Conservation (phyloP, 306 rosid species). For the Castanospermum australe region DNA sequence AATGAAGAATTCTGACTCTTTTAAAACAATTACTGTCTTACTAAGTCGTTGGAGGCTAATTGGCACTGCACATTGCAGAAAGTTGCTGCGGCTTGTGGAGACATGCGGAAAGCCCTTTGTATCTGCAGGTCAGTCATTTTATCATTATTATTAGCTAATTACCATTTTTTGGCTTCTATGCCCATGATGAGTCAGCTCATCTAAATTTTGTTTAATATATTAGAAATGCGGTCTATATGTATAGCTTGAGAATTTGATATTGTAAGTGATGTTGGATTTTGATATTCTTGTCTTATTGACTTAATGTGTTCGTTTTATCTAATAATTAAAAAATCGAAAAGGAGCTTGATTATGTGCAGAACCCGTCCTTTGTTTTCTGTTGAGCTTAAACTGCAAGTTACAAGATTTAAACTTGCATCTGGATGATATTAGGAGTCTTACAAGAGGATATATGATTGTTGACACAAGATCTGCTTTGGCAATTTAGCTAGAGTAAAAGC, state of each 20-base stretch:
- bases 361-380: not conserved
- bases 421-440: not conserved
- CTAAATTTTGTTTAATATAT: not conserved
- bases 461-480: not conserved
- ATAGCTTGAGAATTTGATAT: too few relatives aligned
- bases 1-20: not conserved
- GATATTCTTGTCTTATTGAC: not conserved
- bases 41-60: conserved; percentile 18
- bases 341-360: not conserved
- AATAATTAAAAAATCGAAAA: not conserved
- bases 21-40: not conserved
- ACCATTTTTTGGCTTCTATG: not conserved
- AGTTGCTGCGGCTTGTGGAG: conserved; percentile 95
- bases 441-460: not conserved
- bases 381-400: not conserved
- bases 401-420: not conserved
- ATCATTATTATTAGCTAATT: not conserved
- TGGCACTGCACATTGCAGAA: conserved; percentile 51
- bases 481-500: not conserved
- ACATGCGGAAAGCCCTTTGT: conserved; percentile 90
- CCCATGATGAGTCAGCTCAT: not conserved
- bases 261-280: not conserved
- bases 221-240: not conserved
- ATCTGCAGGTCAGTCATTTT: conserved; percentile 70
- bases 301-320: not conserved